phyloP scores from a whole-genome alignment of 805 yeast genomes.

The Ogataea trehalophila region DNA sequence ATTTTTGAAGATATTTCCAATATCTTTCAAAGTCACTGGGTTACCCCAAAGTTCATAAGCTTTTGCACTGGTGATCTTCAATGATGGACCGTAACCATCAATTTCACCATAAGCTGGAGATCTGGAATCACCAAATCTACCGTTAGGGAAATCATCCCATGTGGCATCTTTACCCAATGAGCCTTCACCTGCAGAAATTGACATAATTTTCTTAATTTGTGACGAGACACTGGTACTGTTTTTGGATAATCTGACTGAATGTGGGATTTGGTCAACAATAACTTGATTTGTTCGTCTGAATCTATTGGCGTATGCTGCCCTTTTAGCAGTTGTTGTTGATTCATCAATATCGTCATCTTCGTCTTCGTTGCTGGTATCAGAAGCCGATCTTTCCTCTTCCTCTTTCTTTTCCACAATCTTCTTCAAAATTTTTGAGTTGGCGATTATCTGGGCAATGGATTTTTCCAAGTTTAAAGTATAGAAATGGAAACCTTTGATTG shows the following conservation, averaged over 20 bases:
- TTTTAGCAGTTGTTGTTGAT: slow-evolving; percentile 28
- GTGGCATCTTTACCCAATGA: slow-evolving; percentile 83
- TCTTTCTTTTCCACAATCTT: slow-evolving; percentile 39
- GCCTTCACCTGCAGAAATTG: slow-evolving; percentile 82
- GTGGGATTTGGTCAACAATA: slow-evolving; percentile 21
- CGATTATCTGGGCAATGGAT: slow-evolving; percentile 80
- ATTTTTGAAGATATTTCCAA: slow-evolving; percentile 61
- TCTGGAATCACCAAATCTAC: slow-evolving; percentile 91
- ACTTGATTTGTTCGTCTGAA: slow-evolving; percentile 28
- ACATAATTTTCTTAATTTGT: slow-evolving; percentile 56
- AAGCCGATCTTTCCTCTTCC: slow-evolving; percentile 28
- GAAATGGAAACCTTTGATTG: slow-evolving; percentile 83
- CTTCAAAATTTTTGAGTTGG: slow-evolving; percentile 50
- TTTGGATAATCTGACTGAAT: slow-evolving; percentile 12
- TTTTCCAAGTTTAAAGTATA: slow-evolving; percentile 90
- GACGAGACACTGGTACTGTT: slow-evolving; percentile 17
- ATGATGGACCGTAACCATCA: slow-evolving; percentile 92
- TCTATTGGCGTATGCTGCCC: slow-evolving; percentile 31
- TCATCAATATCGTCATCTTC: slow-evolving; percentile 27
- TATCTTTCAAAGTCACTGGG: slow-evolving; percentile 56
- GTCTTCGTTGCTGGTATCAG: slow-evolving; percentile 26
- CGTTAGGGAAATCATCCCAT: slow-evolving; percentile 97
- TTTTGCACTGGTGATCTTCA: slow-evolving; percentile 64
- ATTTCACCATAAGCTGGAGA: slow-evolving; percentile 98
- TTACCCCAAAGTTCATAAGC: slow-evolving; percentile 79